Evolutionary conservation across 2,329 filamentous ascomycete genomes (phyloP), one percentile per base, ranked within the genome.

Genomic region (Stagonosporopsis tanaceti): DNA sequence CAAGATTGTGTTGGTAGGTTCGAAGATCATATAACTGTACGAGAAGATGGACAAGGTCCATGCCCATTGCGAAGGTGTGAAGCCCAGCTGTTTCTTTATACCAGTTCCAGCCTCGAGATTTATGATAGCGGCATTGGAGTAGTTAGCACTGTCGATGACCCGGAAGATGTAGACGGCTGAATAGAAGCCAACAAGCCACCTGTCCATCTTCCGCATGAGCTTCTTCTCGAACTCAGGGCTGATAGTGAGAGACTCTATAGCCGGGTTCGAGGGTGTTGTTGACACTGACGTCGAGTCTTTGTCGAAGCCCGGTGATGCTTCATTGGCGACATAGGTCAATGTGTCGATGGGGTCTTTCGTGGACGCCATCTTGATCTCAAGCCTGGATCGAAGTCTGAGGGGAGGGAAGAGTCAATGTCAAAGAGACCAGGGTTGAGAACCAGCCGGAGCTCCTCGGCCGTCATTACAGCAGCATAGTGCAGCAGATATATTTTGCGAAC

Each of bases 51-150:
- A 67, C 7, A 74, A 47, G 1, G 68, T 65, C 70, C 69, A 73
- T 2, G 73, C 71, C 70, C 71, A 75, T 57, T 75, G 57, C 34
- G 59, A 60, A 37, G 66, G 52, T 32, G 61, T 50, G 67, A 66
- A 58, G 53, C 70, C 70, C 2, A 76, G 64, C 52, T 76, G 72
- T 28, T 65, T 58, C 54, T 71, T 72, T 54, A 76, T 76, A 2
- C 66, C 71, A 40, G 65, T 65, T 4, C 71, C 71, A 22, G 68
- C 52, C 50, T 74, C 70, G 22, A 73, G 59, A 39, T 76, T 76
- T 55, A 76, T 71, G 57, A 75, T 75, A 8, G 73, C 72, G 2
- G 68, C 69, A 44, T 76, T 75, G 44, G 69, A 65, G 32, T 66
- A 65, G 39, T 66, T 66, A 44, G 64, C 69, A 37, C 71, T 70